Base-by-base conservation (phyloP, 768 basidiomycete species). In the Mycena galericulata region DNA sequence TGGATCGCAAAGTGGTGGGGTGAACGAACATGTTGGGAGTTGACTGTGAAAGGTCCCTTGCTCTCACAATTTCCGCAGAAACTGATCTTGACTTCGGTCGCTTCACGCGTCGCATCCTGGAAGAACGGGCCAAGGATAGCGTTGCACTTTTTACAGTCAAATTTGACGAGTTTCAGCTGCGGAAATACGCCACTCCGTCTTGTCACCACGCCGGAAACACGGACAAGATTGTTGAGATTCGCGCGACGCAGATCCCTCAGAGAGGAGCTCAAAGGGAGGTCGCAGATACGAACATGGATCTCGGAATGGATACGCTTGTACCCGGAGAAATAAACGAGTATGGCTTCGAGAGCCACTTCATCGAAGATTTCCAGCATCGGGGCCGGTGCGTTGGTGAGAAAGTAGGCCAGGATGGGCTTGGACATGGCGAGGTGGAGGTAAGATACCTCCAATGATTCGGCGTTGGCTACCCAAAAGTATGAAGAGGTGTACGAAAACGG, bases 91-190 rank as follows among this genome's bases (percentile, higher is more conserved):
- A 99, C 91, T 78, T 99, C 98, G 80, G 89, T 93, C 40, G 70
- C 70, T 66, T 72, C 70, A 18, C 67, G 66, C 8, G 92, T 92
- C 9, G 96, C 95, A 79, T 99, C 98, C 83, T 99, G 98, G 78
- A 96, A 97, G 84, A 99, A 99, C 1, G 98, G 98, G 17, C 98
- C 98, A 18, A 99, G 85, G 29, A 95, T 90, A n/a, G 91, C 93
- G 20, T 93, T 92, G 74, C 98, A 99, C 78, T 97, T 98, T 62
- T 88, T 87, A 80, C 98, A 99, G 78, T 99, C 96, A 75, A 99
- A 99, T 78, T 98, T 99, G 79, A 99, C 97, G 75, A 98, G 98
- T 82, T 99, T 99, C 67, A 99, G 84, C 79, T 99, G 98, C n/a
- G 98, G 98, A 80, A 99, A 99, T 12, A 99, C 97, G 12, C 98